phyloP scores from a whole-genome alignment of 2,329 filamentous ascomycete genomes.

The Pezicula neosporulosa region DNA sequence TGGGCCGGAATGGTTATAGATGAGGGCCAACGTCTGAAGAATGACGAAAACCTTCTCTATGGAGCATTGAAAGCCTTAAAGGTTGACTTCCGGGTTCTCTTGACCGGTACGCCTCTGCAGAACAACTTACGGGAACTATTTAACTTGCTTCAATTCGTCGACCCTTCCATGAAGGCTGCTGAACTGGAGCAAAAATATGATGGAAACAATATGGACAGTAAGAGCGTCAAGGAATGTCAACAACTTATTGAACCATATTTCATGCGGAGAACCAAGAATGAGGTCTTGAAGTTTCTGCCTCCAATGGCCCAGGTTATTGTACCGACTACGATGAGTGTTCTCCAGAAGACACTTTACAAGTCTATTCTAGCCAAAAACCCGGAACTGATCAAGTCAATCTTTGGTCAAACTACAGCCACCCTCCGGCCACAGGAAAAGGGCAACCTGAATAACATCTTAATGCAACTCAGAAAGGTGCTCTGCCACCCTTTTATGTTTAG shows the following conservation, averaged over 20 bases:
- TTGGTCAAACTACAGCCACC: conserved; percentile 57
- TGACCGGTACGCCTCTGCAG: conserved; percentile 87
- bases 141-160: conserved; percentile 93
- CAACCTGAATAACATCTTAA: conserved; percentile 88
- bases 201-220: conserved; percentile 63
- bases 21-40: conserved; percentile 93
- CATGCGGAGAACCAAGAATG: conserved; percentile 76
- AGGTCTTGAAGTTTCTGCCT: conserved; percentile 87
- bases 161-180: conserved; percentile 65
- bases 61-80: conserved; percentile 67
- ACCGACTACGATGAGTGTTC: conserved; percentile 88
- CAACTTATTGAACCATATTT: conserved; percentile 74
- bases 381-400: conserved; percentile 82
- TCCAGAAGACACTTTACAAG: conserved; percentile 93
- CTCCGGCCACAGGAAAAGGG: conserved; percentile 69
- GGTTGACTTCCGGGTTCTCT: conserved; percentile 77
- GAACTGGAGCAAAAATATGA: conserved; percentile 71
- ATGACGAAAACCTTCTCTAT: conserved; percentile 83
- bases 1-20: conserved; percentile 92
- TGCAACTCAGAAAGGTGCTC: conserved; percentile 91
- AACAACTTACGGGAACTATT: conserved; percentile 95
- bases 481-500: conserved; percentile 98
- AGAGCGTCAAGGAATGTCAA: conserved; percentile 79
- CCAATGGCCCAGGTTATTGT: conserved; percentile 94
- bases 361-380: conserved; percentile 91